Base-by-base conservation (phyloP, 2,329 filamentous ascomycete genomes). In the Penicillium sp. region DNA sequence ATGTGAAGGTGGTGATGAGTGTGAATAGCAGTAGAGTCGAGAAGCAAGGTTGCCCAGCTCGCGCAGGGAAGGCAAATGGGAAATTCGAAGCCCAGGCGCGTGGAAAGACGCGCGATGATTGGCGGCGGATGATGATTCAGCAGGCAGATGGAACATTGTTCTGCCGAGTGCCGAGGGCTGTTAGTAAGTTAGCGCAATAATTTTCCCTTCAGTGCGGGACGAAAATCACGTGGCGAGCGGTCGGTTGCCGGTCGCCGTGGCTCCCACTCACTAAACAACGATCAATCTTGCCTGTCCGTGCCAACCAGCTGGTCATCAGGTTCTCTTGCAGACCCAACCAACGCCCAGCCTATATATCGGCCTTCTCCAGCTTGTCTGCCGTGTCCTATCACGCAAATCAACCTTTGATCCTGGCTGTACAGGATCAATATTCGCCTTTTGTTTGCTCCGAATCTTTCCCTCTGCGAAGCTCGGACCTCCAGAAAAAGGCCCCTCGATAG, bases 21-120 rank as follows among this genome's bases (percentile, higher is more conserved):
- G 47, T 47, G 16, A 48, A 35, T 52, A 42, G 12, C 16, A 23
- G 48, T 18, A 47, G 42, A 40, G 45, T 26, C 5, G 48, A 47
- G 48, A 49, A 57, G 42, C 9, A 14, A 43, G 38, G 35, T 42
- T 45, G 47, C 49, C 18, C 24, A 18, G 53, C 50, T 57, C 47
- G 48, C 42, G 58, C 52, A 56, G 46, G 53, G 59, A 57, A 59
- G 53, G 66, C 66, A 65, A 69, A 66, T 65, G 64, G 63, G 46
- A 55, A 66, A 65, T 64, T 65, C 63, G 61, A 63, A 49, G 52
- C 30, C 35, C 58, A 50, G 55, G 53, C 56, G 63, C 63, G 65
- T 64, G 62, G 63, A 58, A 56, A 54, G 55, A 47, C 60, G 67
- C 71, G 71, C 68, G 60, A 64, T 71, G 63, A 73, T 74, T 74